phyloP scores from a whole-genome alignment of 2,329 filamentous ascomycete genomes.

The Scorias spongiosa region DNA sequence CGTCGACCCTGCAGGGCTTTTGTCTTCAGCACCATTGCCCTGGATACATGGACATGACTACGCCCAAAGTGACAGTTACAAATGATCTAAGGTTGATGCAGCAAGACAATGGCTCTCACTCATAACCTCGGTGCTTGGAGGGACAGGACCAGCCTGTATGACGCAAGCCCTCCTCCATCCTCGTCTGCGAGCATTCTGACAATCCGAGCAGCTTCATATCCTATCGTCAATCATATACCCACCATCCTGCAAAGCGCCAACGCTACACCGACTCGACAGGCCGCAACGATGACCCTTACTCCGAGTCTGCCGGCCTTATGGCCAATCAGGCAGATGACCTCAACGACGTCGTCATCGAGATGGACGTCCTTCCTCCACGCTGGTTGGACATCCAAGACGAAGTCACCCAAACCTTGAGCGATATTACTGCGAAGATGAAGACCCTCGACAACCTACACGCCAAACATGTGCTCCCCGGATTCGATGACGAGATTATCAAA shows the following conservation, averaged over 20 bases:
- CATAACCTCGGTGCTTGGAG: constrained; percentile 51
- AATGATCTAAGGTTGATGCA: not conserved
- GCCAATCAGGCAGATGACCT: constrained; percentile 59
- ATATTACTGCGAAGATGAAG: constrained; percentile 69
- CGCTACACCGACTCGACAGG: constrained; percentile 36
- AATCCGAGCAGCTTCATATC: constrained; percentile 65
- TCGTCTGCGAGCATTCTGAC: constrained; percentile 2
- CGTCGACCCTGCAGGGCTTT: too few relatives aligned
- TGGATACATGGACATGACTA: too few relatives aligned
- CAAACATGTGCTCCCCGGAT: constrained; percentile 90
- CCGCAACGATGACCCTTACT: constrained; percentile 15
- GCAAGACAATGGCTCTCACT: not conserved
- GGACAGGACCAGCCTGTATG: constrained; percentile 95
- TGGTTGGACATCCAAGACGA: constrained; percentile 96
- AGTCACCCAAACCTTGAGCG: constrained; percentile 65
- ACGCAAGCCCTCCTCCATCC: constrained; percentile 9
- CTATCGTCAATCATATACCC: constrained; percentile 95
- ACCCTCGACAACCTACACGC: constrained; percentile 85
- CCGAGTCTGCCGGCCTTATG: constrained; percentile 67
- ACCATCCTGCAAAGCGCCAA: constrained; percentile 72
- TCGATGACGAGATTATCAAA: constrained; percentile 88
- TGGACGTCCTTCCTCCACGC: constrained; percentile 86
- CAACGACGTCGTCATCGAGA: constrained; percentile 91
- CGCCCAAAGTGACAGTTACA: too few relatives aligned
- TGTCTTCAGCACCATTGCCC: too few relatives aligned